phyloP scores from a whole-genome alignment of 768 basidiomycete genomes.

The Chalciporus chontae region DNA sequence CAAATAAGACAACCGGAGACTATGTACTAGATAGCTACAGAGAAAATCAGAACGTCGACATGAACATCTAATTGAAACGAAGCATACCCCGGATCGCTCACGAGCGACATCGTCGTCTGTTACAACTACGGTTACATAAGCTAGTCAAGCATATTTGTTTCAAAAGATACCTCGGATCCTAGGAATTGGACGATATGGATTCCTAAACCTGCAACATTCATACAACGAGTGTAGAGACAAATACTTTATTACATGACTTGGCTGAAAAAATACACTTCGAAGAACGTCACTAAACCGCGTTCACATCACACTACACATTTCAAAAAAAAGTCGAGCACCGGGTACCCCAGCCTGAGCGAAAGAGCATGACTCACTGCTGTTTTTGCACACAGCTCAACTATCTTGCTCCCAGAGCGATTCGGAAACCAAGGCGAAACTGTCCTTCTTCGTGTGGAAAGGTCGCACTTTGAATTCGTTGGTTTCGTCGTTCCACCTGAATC shows the following conservation, averaged over 20 bases:
- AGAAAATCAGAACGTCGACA: neutral
- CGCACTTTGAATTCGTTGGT: constrained; percentile 9
- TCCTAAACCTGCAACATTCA: neutral
- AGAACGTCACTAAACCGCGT: neutral
- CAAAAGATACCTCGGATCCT: too few species aligned
- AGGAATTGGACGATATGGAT: too few species aligned
- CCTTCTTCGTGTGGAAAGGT: constrained; percentile 17
- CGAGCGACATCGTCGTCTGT: constrained; percentile 48
- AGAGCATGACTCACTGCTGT: neutral
- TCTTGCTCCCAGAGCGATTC: constrained; percentile 8
- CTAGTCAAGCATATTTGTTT: too few species aligned
- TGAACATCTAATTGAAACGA: neutral
- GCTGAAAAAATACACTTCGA: neutral
- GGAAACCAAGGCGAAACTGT: constrained; percentile 20
- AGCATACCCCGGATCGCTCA: constrained; percentile 60
- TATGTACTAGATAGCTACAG: constrained; percentile 72
- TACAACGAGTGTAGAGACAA: neutral
- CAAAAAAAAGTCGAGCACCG: neutral
- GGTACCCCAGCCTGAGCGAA: too few species aligned
- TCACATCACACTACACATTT: neutral
- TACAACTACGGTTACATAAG: too few species aligned
- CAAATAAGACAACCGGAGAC: constrained; percentile 81
- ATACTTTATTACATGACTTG: neutral
- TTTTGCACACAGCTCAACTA: constrained; percentile 4
- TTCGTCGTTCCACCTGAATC: constrained; percentile 19